These are phyloP conservation scores for Micractinium conductrix DNA, from an alignment of 139 green algal species.

Conservation along the genomic window DNA sequence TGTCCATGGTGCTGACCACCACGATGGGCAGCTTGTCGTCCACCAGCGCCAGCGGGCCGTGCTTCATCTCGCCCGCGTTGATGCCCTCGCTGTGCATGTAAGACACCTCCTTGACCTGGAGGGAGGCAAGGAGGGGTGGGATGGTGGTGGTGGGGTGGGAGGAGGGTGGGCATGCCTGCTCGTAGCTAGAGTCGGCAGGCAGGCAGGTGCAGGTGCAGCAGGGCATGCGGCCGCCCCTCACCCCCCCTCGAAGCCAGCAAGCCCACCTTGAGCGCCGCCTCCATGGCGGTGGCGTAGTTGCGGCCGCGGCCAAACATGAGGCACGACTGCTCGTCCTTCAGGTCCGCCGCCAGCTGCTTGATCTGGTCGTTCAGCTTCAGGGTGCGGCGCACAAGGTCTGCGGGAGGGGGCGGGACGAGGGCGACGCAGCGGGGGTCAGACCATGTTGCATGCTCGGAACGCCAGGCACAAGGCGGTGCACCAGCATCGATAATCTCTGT, in stretches of 20 bases:
- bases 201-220: background rate
- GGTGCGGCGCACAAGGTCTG: constrained; percentile 30
- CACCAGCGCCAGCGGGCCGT: constrained; percentile 96
- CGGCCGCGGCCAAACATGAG: constrained; percentile 70
- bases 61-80: constrained; percentile 99
- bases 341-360: constrained; percentile 57
- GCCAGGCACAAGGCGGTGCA: too few species aligned
- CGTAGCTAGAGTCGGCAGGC: background rate
- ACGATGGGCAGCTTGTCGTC: constrained; percentile 93
- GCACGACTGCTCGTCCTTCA: constrained; percentile 67
- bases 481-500: too few species aligned
- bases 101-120: constrained; percentile 89
- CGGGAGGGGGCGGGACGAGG: background rate
- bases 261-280: constrained; percentile 64
- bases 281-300: constrained; percentile 83
- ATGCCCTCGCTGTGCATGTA: constrained; percentile 98
- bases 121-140: background rate
- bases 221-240: background rate
- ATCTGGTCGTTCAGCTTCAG: constrained; percentile 69
- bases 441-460: too few species aligned
- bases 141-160: background rate
- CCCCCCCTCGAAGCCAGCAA: background rate
- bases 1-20: constrained; percentile 79
- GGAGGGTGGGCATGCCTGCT: background rate
- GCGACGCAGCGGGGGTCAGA: too few species aligned